phyloP scores from a whole-genome alignment of 352 stramenopile species.

The Phytophthora rubi region DNA sequence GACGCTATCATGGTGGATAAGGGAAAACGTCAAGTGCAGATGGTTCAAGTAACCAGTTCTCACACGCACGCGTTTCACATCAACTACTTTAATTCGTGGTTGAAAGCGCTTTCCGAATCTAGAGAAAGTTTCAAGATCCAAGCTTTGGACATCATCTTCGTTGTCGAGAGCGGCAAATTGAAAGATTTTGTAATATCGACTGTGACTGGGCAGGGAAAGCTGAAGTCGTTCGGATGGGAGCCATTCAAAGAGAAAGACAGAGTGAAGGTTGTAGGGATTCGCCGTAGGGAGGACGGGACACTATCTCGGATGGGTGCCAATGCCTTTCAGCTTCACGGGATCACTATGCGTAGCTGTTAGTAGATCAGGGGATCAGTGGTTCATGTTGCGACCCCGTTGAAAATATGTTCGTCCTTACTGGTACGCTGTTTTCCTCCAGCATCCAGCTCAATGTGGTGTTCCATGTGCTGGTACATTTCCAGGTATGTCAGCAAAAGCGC shows the following conservation, averaged over 20 bases:
- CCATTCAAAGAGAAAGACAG: neutral
- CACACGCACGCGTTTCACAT: slow-evolving; percentile 25
- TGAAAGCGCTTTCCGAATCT: neutral
- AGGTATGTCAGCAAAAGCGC: too few species aligned
- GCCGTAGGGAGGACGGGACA: too few species aligned
- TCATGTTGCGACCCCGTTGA: too few species aligned
- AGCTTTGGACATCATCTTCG: neutral
- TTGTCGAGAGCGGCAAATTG: neutral
- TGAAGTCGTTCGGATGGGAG: neutral
- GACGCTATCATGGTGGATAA: slow-evolving; percentile 34
- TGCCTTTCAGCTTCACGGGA: too few species aligned
- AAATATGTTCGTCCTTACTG: too few species aligned
- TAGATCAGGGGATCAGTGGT: too few species aligned
- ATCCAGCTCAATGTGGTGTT: too few species aligned
- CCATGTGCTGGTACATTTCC: too few species aligned
- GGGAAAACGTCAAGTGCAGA: slow-evolving; percentile 15
- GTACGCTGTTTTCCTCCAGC: too few species aligned
- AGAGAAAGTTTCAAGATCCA: neutral
- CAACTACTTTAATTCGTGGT: slow-evolving; percentile 20
- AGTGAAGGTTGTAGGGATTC: neutral
- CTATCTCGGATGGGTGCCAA: too few species aligned
- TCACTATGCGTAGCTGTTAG: too few species aligned
- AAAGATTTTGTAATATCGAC: neutral
- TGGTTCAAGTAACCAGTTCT: slow-evolving; percentile 31
- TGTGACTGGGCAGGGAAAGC: neutral